A percentile compares a stretch with the other conserved stretches of the same genome.
Evolutionary conservation across 2,329 filamentous ascomycete genomes (phyloP).

Genomic region (Paracoccidioides brasiliensis): DNA sequence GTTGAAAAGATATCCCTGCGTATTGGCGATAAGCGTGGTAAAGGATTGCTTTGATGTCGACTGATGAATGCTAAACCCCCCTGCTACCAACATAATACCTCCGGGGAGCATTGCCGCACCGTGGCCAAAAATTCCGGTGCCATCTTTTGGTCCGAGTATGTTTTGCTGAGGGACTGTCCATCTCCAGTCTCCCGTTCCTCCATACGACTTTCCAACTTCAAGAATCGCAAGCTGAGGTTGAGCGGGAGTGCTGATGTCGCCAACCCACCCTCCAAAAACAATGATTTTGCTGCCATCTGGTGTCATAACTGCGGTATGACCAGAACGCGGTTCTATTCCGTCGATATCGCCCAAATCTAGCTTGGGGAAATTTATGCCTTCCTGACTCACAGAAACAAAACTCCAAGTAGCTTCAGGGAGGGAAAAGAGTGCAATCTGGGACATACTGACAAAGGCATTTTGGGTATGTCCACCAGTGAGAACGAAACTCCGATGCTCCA

Average conservation of each 20-base stretch:
- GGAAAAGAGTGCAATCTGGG: slow-evolving; percentile 73
- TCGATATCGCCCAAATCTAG: slow-evolving; percentile 39
- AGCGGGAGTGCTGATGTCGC: slow-evolving; percentile 61
- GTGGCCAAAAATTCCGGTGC: slow-evolving; percentile 47
- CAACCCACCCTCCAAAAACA: slow-evolving; percentile 85
- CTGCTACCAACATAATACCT: slow-evolving; percentile 47
- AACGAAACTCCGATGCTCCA: slow-evolving; percentile 65
- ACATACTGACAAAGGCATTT: slow-evolving; percentile 85
- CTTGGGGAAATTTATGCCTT: slow-evolving; percentile 38
- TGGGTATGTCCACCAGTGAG: slow-evolving; percentile 76
- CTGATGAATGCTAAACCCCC: slow-evolving; percentile 42
- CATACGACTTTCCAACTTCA: slow-evolving; percentile 61
- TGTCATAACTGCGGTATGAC: slow-evolving; percentile 72
- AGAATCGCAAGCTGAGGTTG: slow-evolving; percentile 70
- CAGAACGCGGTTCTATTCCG: slow-evolving; percentile 65
- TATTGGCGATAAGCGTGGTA: slow-evolving; percentile 24
- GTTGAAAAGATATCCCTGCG: slow-evolving; percentile 46
- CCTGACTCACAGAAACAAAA: slow-evolving; percentile 54
- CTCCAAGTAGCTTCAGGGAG: slow-evolving; percentile 79
- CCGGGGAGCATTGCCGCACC: slow-evolving; percentile 49
- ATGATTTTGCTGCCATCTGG: slow-evolving; percentile 66
- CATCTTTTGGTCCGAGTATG: slow-evolving; percentile 29
- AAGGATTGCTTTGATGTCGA: slow-evolving; percentile 26
- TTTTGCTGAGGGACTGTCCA: slow-evolving; percentile 30
- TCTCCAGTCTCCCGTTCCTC: slow-evolving; percentile 33